Percentiles rank a stretch among this genome's conserved stretches.
Evolutionary conservation across 1,139 yeast genomes (phyloP).

Genomic region (Protomyces macrosporus): DNA sequence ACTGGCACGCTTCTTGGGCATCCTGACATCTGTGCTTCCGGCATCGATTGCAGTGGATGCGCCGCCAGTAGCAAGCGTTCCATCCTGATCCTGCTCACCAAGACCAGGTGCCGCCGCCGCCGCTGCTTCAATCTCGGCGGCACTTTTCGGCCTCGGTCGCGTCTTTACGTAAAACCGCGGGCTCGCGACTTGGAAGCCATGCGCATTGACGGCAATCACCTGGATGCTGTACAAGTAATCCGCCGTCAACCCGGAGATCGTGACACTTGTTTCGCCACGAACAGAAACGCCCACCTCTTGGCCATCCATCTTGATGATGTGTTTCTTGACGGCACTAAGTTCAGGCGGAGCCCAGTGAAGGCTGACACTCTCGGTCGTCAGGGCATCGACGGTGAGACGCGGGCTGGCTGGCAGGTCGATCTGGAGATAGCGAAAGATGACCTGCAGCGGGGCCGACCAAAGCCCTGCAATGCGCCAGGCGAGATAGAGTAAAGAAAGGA

Average conservation of each 20-base stretch:
- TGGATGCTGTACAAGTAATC: slow-evolving; percentile 52
- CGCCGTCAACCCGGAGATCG: slow-evolving; percentile 46
- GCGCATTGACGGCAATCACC: slow-evolving; percentile 48
- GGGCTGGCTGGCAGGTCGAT: slow-evolving; percentile 57
- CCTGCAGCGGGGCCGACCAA: slow-evolving; percentile 48
- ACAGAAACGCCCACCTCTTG: slow-evolving; percentile 41
- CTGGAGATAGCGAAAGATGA: slow-evolving; percentile 48
- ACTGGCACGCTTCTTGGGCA: slow-evolving; percentile 4
- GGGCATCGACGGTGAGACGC: slow-evolving; percentile 51
- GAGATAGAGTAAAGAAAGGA: slow-evolving; percentile 47
- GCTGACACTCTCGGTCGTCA: slow-evolving; percentile 47
- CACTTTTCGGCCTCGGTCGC: slow-evolving; percentile 5
- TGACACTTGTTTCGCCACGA: slow-evolving; percentile 38
- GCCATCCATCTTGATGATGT: slow-evolving; percentile 49
- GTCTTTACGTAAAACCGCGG: slow-evolving; percentile 23
- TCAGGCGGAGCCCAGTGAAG: slow-evolving; percentile 51
- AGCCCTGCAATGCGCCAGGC: slow-evolving; percentile 45
- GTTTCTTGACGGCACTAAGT: slow-evolving; percentile 39
- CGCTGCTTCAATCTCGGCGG: background rate
- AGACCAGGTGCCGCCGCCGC: background rate
- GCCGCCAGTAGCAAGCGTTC: background rate
- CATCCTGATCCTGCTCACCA: background rate
- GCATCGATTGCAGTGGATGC: background rate
- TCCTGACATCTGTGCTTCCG: background rate
- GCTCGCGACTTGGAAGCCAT: slow-evolving; percentile 36